A percentile compares a stretch with the other conserved stretches of the same genome.
These are phyloP conservation scores for Dillenia suffruticosa DNA, from an alignment of 164 flowering plant genomes.

Conservation along the genomic window DNA sequence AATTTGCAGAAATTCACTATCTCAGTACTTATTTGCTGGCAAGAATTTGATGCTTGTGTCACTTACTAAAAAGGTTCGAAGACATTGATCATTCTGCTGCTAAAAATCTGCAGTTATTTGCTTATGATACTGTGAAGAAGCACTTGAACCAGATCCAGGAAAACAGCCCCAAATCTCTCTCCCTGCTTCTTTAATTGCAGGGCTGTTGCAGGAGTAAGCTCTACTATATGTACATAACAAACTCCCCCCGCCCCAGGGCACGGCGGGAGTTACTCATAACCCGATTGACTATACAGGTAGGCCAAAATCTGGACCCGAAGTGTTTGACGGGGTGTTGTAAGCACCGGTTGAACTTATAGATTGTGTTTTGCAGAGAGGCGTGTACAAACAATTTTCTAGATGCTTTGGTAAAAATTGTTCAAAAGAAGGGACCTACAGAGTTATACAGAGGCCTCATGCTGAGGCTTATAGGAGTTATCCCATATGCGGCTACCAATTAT, in stretches of 20 bases:
- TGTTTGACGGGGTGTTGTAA: background rate
- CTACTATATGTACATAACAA: slow-evolving; percentile 82
- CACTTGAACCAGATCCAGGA: slow-evolving; percentile 58
- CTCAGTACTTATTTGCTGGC: no score
- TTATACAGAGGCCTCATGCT: slow-evolving; percentile 93
- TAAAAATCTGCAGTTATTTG: slow-evolving; percentile 67
- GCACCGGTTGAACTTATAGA: background rate
- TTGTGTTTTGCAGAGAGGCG: slow-evolving; percentile 52
- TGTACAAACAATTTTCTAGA: slow-evolving; percentile 64
- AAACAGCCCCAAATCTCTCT: slow-evolving; percentile 62
- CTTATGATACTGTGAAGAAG: slow-evolving; percentile 87
- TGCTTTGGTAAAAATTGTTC: slow-evolving; percentile 76
- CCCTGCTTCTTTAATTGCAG: slow-evolving; percentile 85
- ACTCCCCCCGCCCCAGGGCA: no score
- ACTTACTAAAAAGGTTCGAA: no score
- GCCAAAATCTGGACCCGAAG: background rate
- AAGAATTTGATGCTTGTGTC: no score
- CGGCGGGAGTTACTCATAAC: slow-evolving; percentile 93
- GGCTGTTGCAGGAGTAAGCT: slow-evolving; percentile 96
- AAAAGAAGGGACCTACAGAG: slow-evolving; percentile 79
- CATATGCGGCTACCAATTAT: slow-evolving; percentile 93
- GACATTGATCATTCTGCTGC: no score
- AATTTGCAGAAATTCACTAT: no score
- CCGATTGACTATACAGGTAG: slow-evolving; percentile 90
- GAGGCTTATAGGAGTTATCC: slow-evolving; percentile 89